Base-by-base conservation (phyloP, 1,284 basidiomycete species). In the Leccinum ponderosum region DNA sequence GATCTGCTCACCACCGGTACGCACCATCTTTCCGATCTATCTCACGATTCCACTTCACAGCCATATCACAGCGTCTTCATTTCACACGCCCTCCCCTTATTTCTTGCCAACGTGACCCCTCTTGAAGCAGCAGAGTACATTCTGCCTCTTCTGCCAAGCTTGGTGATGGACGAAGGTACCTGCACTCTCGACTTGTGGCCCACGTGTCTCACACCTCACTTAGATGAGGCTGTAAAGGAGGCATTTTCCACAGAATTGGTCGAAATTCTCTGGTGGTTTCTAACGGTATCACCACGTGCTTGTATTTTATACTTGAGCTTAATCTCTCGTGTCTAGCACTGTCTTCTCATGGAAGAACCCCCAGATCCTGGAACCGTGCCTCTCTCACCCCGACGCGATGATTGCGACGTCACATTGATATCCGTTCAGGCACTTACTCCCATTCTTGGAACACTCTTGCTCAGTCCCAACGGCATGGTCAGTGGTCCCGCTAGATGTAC, bases 71-170 rank as follows among this genome's bases (percentile, higher is more conserved):
- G 86, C 39, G 85, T 94, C 35, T 95, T 92, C 74, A 96, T 98
- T 66, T 86, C 90, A 1, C 88, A 90, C 65, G 86, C 90, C 14
- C 82, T 97, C 29, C 90, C 90, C 17, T 82, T 85, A 4, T 87
- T 90, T 71, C 83, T 94, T 14, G 80, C 85, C 57, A 86, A 89
- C 55, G 89, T 96, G 56, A 84, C 90, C 29, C 90, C 97, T 2
- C 86, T 86, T 64, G 97, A 98, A 68, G 95, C 94, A 3, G 90
- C 95, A 68, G 93, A 96, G 75, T 99, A 97, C 73, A 93, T 99
- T 55, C 80, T 98, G 12, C 96, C 96, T 1, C 83, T 98, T 17
- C 84, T 99, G 62, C 92, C 87, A 57, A 87, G 87, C 25, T 86
- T 98, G 33, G 94, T 93, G 3, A 88, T 92, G 74, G 96, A 98